Evolutionary conservation across 1,139 yeast species (phyloP).

Genomic region (Geotrichum restrictum): DNA sequence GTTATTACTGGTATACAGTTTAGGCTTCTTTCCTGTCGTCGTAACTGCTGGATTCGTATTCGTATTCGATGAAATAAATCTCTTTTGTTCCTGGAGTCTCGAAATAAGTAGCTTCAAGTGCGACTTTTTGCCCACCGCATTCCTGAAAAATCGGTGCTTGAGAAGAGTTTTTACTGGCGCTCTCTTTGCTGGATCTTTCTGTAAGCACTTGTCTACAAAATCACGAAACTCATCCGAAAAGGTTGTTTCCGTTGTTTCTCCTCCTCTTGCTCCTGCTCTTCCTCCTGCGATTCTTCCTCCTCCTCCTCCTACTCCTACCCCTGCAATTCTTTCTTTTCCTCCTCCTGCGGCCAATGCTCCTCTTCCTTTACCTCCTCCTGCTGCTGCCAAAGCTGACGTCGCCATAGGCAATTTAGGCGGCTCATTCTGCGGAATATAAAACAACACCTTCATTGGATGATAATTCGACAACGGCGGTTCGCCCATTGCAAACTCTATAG

Average conservation of each 20-base stretch:
- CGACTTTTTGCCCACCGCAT: slow-evolving; percentile 40
- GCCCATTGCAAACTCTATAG: slow-evolving; percentile 76
- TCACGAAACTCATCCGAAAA: slow-evolving; percentile 52
- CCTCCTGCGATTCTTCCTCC: too few relatives aligned
- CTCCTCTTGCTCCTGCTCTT: too few relatives aligned
- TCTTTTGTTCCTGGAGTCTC: slow-evolving; percentile 23
- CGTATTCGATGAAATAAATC: slow-evolving; percentile 19
- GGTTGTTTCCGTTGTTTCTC: slow-evolving; percentile 34
- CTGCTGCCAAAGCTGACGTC: too few relatives aligned
- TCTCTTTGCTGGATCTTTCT: slow-evolving; percentile 57
- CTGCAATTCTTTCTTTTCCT: too few relatives aligned
- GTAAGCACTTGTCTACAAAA: slow-evolving; percentile 60
- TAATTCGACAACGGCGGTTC: slow-evolving; percentile 73
- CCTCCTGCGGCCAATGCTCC: too few relatives aligned
- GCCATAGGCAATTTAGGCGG: slow-evolving; percentile 49
- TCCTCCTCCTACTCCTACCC: too few relatives aligned
- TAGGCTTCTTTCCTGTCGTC: too few relatives aligned
- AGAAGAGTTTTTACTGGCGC: slow-evolving; percentile 59
- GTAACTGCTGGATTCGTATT: too few relatives aligned
- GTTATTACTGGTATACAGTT: too few relatives aligned
- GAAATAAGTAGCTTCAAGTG: slow-evolving; percentile 36
- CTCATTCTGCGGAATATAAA: slow-evolving; percentile 49
- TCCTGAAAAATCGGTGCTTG: slow-evolving; percentile 55
- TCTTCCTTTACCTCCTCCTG: too few relatives aligned
- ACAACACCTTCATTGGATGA: slow-evolving; percentile 78